phyloP scores from a whole-genome alignment of 805 yeast species.

The Metschnikowia bowlesiae region DNA sequence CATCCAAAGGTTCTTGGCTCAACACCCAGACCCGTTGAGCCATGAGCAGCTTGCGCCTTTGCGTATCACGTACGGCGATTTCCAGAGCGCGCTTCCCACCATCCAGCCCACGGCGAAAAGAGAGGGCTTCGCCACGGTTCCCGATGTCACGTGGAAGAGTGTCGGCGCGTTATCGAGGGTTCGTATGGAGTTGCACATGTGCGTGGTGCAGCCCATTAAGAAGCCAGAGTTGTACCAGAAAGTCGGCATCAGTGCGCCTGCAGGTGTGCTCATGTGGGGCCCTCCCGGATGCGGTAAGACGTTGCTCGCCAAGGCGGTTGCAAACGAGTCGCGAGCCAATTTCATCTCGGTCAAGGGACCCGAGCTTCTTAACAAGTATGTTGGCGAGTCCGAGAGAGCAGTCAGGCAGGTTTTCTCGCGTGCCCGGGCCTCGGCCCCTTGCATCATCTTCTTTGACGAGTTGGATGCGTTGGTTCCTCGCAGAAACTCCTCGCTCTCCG shows the following conservation, averaged over 20 bases:
- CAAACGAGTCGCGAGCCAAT: conserved; percentile 94
- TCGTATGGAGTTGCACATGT: conserved; percentile 90
- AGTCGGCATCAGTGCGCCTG: conserved; percentile 94
- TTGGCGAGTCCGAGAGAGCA: conserved; percentile 93
- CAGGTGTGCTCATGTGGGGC: conserved; percentile 97
- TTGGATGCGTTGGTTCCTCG: conserved; percentile 94
- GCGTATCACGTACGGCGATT: conserved; percentile 74
- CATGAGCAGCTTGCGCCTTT: conserved; percentile 71
- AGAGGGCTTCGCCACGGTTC: conserved; percentile 98
- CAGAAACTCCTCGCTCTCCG: conserved; percentile 83
- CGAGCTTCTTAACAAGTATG: conserved; percentile 87
- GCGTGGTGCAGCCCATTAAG: conserved; percentile 93
- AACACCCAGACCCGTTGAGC: conserved; percentile 77
- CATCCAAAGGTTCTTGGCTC: conserved; percentile 64
- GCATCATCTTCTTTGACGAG: conserved; percentile 94
- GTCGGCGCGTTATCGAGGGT: conserved; percentile 85
- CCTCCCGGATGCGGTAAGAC: conserved; percentile 99
- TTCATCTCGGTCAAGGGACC: conserved; percentile 96
- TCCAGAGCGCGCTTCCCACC: conserved; percentile 78
- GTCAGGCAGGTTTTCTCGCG: conserved; percentile 89
- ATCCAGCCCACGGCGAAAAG: conserved; percentile 97
- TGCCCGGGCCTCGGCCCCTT: conserved; percentile 90
- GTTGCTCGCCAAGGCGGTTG: conserved; percentile 92
- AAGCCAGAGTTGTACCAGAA: conserved; percentile 84
- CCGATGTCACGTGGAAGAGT: conserved; percentile 93